Conservation (phyloP, 164 flowering plant species). For the Pachysandra terminalis region DNA sequence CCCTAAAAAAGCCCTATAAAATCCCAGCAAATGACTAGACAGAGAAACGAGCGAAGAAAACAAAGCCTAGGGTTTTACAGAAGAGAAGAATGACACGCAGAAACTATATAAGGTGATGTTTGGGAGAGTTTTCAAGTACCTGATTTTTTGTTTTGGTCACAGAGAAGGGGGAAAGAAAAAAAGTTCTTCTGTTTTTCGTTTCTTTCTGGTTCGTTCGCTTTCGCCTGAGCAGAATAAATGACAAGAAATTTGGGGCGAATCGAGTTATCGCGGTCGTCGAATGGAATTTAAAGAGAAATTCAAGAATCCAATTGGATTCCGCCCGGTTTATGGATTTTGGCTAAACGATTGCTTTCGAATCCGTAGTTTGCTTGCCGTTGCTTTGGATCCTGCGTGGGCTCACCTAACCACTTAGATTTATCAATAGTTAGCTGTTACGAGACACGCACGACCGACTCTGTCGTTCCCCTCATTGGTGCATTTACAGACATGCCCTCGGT, state of each 20-base stretch:
- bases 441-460: too few species aligned
- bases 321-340: slow-evolving; percentile 19
- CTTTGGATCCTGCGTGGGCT: not conserved
- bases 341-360: slow-evolving; percentile 13
- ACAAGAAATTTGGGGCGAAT: not conserved
- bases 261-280: not conserved
- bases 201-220: not conserved
- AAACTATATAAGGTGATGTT: not conserved
- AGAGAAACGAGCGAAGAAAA: not conserved
- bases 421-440: too few species aligned
- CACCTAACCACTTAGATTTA: too few species aligned
- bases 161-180: not conserved
- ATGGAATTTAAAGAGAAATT: slow-evolving; percentile 13
- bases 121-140: not conserved
- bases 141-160: too few species aligned
- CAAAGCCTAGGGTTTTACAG: slow-evolving; percentile 18
- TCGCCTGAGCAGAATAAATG: not conserved
- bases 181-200: not conserved
- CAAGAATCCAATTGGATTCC: slow-evolving; percentile 16
- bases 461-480: too few species aligned
- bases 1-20: slow-evolving; percentile 21
- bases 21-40: not conserved
- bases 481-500: too few species aligned
- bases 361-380: slow-evolving; percentile 9
- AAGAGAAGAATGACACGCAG: not conserved